Percentiles rank a stretch among this genome's conserved stretches.
Evolutionary conservation across 345 rosid species (phyloP).

Genomic region (Dimocarpus longan): DNA sequence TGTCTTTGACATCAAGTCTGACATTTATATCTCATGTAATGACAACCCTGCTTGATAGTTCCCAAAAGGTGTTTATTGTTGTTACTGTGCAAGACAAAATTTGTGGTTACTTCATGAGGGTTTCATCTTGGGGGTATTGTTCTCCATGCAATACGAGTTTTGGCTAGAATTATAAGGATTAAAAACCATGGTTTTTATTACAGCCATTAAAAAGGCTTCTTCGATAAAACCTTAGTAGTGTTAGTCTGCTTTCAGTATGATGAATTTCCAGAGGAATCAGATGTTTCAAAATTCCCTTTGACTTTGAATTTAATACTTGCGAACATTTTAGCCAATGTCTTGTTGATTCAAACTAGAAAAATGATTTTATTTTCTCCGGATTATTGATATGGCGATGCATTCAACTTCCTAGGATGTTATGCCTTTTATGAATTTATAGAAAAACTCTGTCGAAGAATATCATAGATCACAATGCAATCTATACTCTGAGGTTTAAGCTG

Average conservation of each 20-base stretch:
- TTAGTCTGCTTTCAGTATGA: neutral
- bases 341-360: neutral
- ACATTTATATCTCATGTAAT: neutral
- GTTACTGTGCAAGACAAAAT: neutral
- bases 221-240: neutral
- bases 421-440: neutral
- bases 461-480: neutral
- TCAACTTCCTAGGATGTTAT: neutral
- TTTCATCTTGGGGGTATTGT: neutral
- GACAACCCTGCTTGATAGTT: neutral
- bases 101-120: neutral
- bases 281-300: neutral
- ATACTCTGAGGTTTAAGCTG: too few species aligned
- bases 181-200: too few species aligned
- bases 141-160: neutral
- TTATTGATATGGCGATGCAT: neutral
- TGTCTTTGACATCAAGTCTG: neutral
- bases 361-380: neutral
- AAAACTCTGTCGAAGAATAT: neutral
- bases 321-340: neutral
- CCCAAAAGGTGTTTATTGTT: neutral
- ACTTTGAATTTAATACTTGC: neutral
- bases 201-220: neutral
- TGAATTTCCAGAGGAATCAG: neutral
- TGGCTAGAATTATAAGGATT: neutral